Evolutionary conservation across 768 basidiomycete species (phyloP).

Genomic region (Termitomyces bulborhizus): DNA sequence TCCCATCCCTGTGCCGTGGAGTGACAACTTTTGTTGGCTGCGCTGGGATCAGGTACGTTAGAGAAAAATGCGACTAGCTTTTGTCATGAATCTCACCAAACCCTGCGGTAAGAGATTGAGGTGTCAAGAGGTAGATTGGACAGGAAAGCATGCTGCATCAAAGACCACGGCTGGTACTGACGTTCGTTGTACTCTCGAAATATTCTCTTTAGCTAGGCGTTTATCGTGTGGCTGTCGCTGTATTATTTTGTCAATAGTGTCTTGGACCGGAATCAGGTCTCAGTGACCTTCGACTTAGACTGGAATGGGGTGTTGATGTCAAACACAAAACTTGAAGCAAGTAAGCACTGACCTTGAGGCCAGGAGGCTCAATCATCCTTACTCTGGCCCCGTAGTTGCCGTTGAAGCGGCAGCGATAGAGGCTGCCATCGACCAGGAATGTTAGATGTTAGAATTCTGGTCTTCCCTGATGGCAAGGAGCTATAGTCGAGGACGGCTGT

Average conservation of each 20-base stretch:
- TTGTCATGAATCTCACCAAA: neutral
- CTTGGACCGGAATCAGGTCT: neutral
- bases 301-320: too few relatives aligned
- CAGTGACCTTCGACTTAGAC: too few relatives aligned
- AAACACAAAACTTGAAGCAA: too few relatives aligned
- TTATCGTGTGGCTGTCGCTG: neutral
- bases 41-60: neutral
- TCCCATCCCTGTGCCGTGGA: too few relatives aligned
- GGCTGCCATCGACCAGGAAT: neutral
- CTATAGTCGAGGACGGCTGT: neutral
- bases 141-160: neutral
- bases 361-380: neutral
- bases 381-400: neutral
- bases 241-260: neutral
- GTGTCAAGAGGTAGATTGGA: neutral
- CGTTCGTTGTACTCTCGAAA: neutral
- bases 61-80: neutral
- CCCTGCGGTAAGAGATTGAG: neutral
- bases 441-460: neutral
- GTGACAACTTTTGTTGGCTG: neutral
- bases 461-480: neutral
- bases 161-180: neutral
- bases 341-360: too few relatives aligned
- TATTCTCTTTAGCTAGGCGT: neutral
- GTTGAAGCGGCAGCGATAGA: neutral